Conservation (phyloP, 2,329 filamentous ascomycete species). For the Aurifilum marmelostoma region DNA sequence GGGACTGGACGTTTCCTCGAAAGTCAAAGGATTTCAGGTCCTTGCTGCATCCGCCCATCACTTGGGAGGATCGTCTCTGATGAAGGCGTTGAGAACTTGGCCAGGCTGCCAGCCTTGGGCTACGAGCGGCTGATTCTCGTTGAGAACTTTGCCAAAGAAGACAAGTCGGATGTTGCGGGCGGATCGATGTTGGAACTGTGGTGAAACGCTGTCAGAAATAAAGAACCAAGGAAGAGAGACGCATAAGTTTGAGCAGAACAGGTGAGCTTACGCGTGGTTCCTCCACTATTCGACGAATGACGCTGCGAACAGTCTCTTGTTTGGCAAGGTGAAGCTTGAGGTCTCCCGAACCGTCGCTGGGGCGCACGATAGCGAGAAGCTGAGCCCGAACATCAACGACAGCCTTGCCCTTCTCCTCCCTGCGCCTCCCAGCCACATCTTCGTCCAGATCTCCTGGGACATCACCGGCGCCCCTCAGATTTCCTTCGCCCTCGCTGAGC, state of each 20-base stretch:
- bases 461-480: conserved; percentile 23
- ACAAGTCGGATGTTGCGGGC: conserved; percentile 62
- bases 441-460: conserved; percentile 37
- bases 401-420: conserved; percentile 59
- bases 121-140: conserved; percentile 66
- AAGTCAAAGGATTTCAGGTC: neutral
- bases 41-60: conserved; percentile 9
- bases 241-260: too few relatives aligned
- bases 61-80: conserved; percentile 49
- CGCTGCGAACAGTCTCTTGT: conserved; percentile 64
- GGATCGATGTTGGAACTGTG: conserved; percentile 7
- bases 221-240: neutral
- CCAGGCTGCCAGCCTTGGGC: conserved; percentile 76
- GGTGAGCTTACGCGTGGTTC: conserved; percentile 61
- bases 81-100: conserved; percentile 76
- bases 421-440: conserved; percentile 34
- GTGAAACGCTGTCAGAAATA: conserved; percentile 3
- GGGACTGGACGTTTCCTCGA: too few relatives aligned
- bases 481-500: conserved; percentile 22
- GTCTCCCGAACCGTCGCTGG: conserved; percentile 71
- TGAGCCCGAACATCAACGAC: conserved; percentile 50
- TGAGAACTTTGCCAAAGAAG: conserved; percentile 81
- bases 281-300: conserved; percentile 66
- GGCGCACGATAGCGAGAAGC: conserved; percentile 61
- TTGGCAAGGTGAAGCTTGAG: conserved; percentile 60